These are phyloP conservation scores for Penicillium ucsense DNA, from an alignment of 495 filamentous ascomycete genomes.

Conservation along the genomic window DNA sequence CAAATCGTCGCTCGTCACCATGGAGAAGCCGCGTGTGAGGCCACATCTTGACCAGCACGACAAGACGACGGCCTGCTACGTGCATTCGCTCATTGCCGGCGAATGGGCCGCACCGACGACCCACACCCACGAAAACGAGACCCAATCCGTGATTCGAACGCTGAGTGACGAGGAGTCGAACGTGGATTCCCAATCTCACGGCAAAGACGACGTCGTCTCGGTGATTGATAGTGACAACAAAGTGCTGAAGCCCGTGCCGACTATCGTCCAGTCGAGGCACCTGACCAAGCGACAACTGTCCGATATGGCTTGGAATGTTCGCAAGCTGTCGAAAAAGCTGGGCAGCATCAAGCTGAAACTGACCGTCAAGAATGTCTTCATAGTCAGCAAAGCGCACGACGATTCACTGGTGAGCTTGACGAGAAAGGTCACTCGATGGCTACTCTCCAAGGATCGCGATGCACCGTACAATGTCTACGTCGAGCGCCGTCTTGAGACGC, in stretches of 20 bases:
- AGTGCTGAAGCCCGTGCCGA: conserved; percentile 13
- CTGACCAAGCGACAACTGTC: conserved; percentile 88
- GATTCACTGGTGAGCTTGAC: conserved; percentile 70
- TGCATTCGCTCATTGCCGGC: conserved; percentile 68
- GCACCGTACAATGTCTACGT: conserved; percentile 67
- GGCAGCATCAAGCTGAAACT: conserved; percentile 70
- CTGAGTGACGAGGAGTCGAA: conserved; percentile 14
- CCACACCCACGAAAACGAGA: conserved; percentile 4
- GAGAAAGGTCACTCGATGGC: conserved; percentile 68
- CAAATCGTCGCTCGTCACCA: conserved; percentile 72
- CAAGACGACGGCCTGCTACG: conserved; percentile 63
- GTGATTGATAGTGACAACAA: conserved; percentile 14
- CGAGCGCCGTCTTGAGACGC: conserved; percentile 60
- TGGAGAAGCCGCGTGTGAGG: conserved; percentile 35
- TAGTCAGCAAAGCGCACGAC: conserved; percentile 85
- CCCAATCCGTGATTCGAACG: conserved; percentile 24
- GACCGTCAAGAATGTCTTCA: conserved; percentile 70
- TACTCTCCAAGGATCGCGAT: conserved; percentile 67
- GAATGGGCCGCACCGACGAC: conserved; percentile 25
- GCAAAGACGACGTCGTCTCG: conserved; percentile 12
- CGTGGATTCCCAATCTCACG: conserved; percentile 6
- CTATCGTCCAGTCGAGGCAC: conserved; percentile 47
- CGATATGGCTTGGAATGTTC: conserved; percentile 93
- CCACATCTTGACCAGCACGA: conserved; percentile 30
- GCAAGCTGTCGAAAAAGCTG: conserved; percentile 79